Evolutionary conservation across 2,329 filamentous ascomycete species (phyloP).

Genomic region (Epichloe elymi): DNA sequence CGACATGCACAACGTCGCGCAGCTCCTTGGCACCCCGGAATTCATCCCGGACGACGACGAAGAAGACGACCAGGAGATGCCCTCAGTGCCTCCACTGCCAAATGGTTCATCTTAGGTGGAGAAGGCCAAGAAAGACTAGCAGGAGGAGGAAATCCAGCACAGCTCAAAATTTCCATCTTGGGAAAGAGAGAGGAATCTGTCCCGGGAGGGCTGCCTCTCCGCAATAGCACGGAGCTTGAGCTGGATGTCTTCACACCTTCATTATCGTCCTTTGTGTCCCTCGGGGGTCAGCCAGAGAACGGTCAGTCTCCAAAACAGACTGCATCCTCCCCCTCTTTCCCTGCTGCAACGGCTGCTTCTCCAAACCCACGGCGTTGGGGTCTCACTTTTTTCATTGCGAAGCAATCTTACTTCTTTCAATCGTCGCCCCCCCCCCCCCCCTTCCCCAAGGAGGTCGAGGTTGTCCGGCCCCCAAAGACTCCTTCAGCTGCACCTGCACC

Average conservation of each 20-base stretch:
- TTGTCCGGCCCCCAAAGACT: neutral
- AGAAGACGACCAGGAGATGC: constrained; percentile 25
- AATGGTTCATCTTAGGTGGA: constrained; percentile 20
- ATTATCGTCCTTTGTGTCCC: neutral
- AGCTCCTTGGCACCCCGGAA: constrained; percentile 67
- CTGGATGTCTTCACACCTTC: neutral
- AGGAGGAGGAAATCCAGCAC: neutral
- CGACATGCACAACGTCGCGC: constrained; percentile 93
- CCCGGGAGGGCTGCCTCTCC: neutral
- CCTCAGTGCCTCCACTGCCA: constrained; percentile 32
- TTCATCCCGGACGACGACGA: constrained; percentile 48
- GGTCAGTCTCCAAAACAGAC: too few relatives aligned
- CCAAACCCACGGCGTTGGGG: neutral
- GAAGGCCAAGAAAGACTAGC: neutral
- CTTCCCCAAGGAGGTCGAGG: too few relatives aligned
- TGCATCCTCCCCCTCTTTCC: too few relatives aligned
- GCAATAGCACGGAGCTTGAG: neutral
- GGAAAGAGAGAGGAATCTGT: neutral
- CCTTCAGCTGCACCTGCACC: too few relatives aligned
- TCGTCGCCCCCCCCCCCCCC: neutral
- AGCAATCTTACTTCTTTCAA: neutral
- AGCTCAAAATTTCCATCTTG: neutral
- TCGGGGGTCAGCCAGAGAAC: too few relatives aligned
- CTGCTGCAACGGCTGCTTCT: neutral
- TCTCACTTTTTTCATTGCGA: neutral